Percentiles rank a stretch among this genome's conserved stretches.
Evolutionary conservation across 1,139 yeast genomes (phyloP).

Genomic region (Protomyces macrosporus): DNA sequence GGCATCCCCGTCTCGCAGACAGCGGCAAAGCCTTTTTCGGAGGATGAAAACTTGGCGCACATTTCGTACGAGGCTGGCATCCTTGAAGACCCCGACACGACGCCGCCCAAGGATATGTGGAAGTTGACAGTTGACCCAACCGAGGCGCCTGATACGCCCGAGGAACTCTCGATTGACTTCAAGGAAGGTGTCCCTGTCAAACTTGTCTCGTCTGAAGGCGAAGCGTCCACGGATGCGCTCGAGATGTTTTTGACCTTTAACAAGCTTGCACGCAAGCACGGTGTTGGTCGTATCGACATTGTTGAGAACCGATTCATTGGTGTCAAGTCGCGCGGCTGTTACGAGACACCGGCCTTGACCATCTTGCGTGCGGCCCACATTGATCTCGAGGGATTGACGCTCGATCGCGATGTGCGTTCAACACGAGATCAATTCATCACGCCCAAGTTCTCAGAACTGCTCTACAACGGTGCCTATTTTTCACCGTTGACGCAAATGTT

Average conservation of each 20-base stretch:
- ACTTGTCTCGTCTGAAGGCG: constrained; percentile 57
- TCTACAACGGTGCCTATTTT: constrained; percentile 96
- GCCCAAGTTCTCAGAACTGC: constrained; percentile 78
- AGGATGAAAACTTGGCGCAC: constrained; percentile 98
- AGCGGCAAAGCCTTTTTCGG: constrained; percentile 98
- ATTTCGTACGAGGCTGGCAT: constrained; percentile 98
- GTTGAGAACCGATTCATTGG: constrained; percentile 99
- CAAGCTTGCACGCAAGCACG: constrained; percentile 95
- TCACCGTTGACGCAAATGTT: constrained; percentile 97
- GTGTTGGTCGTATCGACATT: constrained; percentile 98
- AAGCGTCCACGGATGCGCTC: constrained; percentile 71
- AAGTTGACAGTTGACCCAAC: constrained; percentile 91
- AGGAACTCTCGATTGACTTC: constrained; percentile 75
- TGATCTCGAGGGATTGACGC: constrained; percentile 92
- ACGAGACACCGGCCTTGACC: constrained; percentile 98
- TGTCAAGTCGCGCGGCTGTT: constrained; percentile 97
- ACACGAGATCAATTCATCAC: constrained; percentile 95
- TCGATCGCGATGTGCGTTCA: constrained; percentile 96
- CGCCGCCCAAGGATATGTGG: constrained; percentile 99
- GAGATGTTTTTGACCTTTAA: constrained; percentile 90
- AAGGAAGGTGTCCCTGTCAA: constrained; percentile 83
- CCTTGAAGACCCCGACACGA: constrained; percentile 93
- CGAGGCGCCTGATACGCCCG: constrained; percentile 92
- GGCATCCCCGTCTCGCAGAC: constrained; percentile 94
- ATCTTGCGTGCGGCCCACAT: constrained; percentile 88